phyloP scores from a whole-genome alignment of 1,284 basidiomycete genomes.

The Malassezia nana region DNA sequence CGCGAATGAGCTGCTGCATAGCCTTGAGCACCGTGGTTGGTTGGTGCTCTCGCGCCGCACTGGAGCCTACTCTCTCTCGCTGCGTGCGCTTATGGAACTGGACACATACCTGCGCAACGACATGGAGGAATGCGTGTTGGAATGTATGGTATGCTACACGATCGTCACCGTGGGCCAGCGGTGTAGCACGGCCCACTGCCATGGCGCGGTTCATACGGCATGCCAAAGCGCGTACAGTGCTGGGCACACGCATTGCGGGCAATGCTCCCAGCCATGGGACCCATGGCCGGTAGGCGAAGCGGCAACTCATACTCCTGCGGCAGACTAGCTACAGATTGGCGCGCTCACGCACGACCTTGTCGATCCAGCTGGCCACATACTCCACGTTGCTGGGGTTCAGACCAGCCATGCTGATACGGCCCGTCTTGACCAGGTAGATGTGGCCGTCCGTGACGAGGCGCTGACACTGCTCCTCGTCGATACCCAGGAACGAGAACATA shows the following conservation, averaged over 20 bases:
- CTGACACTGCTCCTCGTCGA: slow-evolving; percentile 56
- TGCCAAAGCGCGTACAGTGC: slow-evolving; percentile 1
- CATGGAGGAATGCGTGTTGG: slow-evolving; percentile 7
- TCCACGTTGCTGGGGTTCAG: slow-evolving; percentile 65
- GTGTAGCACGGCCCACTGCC: slow-evolving; percentile 6
- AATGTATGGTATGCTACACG: slow-evolving; percentile 13
- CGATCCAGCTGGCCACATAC: slow-evolving; percentile 43
- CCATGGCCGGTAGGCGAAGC: neutral
- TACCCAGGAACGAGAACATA: slow-evolving; percentile 46
- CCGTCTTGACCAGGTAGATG: slow-evolving; percentile 76
- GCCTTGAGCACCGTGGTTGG: slow-evolving; percentile 13
- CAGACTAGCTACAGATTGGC: slow-evolving; percentile 17
- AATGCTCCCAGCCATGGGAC: slow-evolving; percentile 10
- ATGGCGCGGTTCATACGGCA: slow-evolving; percentile 12
- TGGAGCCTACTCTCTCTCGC: slow-evolving; percentile 8
- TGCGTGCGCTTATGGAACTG: slow-evolving; percentile 15
- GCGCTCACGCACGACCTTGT: slow-evolving; percentile 35
- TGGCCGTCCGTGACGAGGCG: slow-evolving; percentile 66
- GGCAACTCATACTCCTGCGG: neutral
- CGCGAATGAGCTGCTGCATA: slow-evolving; percentile 11
- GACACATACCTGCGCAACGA: slow-evolving; percentile 16
- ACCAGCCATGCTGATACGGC: slow-evolving; percentile 80
- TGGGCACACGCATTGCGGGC: neutral
- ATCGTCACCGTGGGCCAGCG: slow-evolving; percentile 15
- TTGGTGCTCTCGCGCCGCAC: neutral